Conservation (phyloP, 768 basidiomycete species). For the Tylopilus vinaceipallidus region DNA sequence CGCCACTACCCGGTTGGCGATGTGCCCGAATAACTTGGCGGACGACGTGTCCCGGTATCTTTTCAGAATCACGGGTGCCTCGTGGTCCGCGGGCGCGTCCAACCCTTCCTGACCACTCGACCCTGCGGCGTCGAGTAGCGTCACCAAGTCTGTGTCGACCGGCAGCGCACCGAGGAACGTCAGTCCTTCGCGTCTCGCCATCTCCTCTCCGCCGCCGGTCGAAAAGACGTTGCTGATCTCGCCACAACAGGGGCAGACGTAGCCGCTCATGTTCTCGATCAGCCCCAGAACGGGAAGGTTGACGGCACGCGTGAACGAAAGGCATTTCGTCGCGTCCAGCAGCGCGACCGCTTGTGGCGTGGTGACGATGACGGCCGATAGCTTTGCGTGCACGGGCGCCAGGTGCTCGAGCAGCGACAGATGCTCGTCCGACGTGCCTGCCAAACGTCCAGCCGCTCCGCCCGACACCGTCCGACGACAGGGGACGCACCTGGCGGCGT, state of each 20-base stretch:
- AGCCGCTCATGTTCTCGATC: constrained; percentile 99
- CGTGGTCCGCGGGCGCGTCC: constrained; percentile 23
- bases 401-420: constrained; percentile 93
- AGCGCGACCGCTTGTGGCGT: constrained; percentile 97
- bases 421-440: constrained; percentile 99
- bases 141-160: constrained; percentile 89
- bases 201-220: constrained; percentile 85
- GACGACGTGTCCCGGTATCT: constrained; percentile 70
- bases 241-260: constrained; percentile 95
- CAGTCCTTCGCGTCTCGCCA: constrained; percentile 75
- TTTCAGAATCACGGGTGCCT: constrained; percentile 51
- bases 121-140: constrained; percentile 72
- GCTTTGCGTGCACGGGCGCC: constrained; percentile 71
- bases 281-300: constrained; percentile 85
- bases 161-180: constrained; percentile 86
- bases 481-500: constrained; percentile 85
- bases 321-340: constrained; percentile 92
- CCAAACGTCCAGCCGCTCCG: no score
- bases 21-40: constrained; percentile 60
- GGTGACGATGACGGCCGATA: constrained; percentile 90
- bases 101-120: constrained; percentile 17
- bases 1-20: constrained; percentile 47
- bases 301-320: constrained; percentile 91
- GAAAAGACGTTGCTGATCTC: constrained; percentile 96
- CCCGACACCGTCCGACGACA: constrained; percentile 1